Evolutionary conservation across 2,329 filamentous ascomycete species (phyloP).

Genomic region (Pestalotiopsis sp.): DNA sequence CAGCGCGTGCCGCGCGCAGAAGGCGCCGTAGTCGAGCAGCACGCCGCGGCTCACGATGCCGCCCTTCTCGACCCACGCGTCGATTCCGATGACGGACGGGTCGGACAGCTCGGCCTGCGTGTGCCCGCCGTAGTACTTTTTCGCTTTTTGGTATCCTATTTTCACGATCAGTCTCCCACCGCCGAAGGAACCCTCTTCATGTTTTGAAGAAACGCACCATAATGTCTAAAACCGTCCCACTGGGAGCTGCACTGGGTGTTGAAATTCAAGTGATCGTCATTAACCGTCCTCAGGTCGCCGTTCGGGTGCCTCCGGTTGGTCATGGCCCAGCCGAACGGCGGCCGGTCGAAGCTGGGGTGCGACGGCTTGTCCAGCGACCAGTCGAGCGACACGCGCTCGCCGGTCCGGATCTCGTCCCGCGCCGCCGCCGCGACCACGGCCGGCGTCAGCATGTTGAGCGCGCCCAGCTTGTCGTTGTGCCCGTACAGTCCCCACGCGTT

Average conservation of each 20-base stretch:
- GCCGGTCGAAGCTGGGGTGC: conserved; percentile 15
- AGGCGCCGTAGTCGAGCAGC: conserved; percentile 43
- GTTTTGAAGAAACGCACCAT: conserved; percentile 17
- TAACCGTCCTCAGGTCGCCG: conserved; percentile 17
- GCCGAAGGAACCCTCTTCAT: too few species aligned
- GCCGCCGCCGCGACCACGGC: conserved; percentile 42
- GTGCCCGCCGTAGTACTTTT: conserved; percentile 43
- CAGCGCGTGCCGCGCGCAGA: conserved; percentile 13
- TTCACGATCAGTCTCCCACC: conserved; percentile 10
- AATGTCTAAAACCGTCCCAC: conserved; percentile 42
- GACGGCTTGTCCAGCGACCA: conserved; percentile 38
- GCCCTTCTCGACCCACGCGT: conserved; percentile 39
- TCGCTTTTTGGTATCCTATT: conserved; percentile 40
- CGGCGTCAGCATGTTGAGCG: conserved; percentile 52
- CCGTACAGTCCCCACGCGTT: conserved; percentile 54
- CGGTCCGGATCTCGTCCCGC: conserved; percentile 43
- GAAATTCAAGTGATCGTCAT: conserved; percentile 37
- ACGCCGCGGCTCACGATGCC: conserved; percentile 49
- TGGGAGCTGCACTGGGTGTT: conserved; percentile 40
- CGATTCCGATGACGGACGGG: conserved; percentile 41
- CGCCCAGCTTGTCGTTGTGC: conserved; percentile 46
- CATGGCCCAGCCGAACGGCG: conserved; percentile 15
- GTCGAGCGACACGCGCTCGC: conserved; percentile 38
- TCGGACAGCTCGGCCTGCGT: conserved; percentile 39
- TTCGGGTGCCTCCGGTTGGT: conserved; percentile 10